Evolutionary conservation across 2,329 filamentous ascomycete genomes (phyloP).

Genomic region (Rutstroemia sp.): DNA sequence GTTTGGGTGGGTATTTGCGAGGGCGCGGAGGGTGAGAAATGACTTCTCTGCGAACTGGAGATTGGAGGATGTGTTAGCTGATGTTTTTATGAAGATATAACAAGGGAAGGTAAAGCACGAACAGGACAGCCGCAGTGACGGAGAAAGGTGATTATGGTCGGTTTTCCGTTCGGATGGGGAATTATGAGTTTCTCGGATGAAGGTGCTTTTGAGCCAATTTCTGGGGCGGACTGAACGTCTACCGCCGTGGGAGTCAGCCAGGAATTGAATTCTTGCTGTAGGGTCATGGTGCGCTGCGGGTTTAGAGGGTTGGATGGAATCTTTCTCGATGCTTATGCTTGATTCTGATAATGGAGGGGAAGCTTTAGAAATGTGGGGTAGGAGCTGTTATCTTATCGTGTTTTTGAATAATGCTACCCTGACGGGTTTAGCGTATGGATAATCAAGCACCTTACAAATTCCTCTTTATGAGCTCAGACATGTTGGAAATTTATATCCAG

Average conservation of each 20-base stretch:
- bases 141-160: constrained; percentile 58
- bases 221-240: constrained; percentile 40
- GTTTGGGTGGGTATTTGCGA: constrained; percentile 42
- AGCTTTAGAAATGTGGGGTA: constrained; percentile 1
- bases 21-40: constrained; percentile 45
- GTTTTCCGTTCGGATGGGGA: constrained; percentile 42
- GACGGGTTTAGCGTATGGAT: neutral
- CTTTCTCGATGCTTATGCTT: neutral
- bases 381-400: constrained; percentile 4
- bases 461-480: neutral
- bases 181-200: constrained; percentile 43
- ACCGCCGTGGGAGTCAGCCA: constrained; percentile 20
- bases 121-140: constrained; percentile 73
- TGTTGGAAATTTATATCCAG: too few relatives aligned
- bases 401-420: neutral
- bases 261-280: constrained; percentile 26
- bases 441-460: neutral
- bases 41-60: constrained; percentile 51
- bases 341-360: neutral
- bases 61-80: neutral
- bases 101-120: constrained; percentile 25
- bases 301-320: neutral
- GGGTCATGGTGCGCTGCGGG: constrained; percentile 20
- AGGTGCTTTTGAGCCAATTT: constrained; percentile 49
- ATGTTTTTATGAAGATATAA: neutral